Percentiles rank a stretch among this genome's conserved stretches.
Conservation (phyloP, 2,329 filamentous ascomycete species). For the Aspergillus sp. region DNA sequence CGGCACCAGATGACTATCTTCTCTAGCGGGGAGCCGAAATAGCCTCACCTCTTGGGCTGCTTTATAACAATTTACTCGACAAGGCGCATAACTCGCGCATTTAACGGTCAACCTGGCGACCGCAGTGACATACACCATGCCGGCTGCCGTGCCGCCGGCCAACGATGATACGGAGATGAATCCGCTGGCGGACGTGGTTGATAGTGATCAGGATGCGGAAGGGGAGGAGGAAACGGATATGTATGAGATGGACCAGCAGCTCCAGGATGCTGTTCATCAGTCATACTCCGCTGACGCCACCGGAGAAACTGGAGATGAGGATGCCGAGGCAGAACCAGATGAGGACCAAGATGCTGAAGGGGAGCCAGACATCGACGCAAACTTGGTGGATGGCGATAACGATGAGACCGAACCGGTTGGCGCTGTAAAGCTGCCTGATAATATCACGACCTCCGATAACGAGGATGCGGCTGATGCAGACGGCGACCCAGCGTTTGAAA, state of each 20-base stretch:
- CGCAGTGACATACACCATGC: slow-evolving; percentile 34
- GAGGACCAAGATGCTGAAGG: slow-evolving; percentile 27
- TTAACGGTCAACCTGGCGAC: slow-evolving; percentile 31
- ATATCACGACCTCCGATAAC: slow-evolving; percentile 28
- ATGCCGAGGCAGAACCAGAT: slow-evolving; percentile 30
- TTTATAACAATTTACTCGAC: slow-evolving; percentile 1
- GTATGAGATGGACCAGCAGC: slow-evolving; percentile 35
- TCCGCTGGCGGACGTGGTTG: slow-evolving; percentile 27
- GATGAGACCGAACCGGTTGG: slow-evolving; percentile 39
- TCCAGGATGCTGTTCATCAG: slow-evolving; percentile 33
- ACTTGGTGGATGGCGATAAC: slow-evolving; percentile 32
- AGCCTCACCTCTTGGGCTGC: slow-evolving; percentile 21
- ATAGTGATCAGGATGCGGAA: slow-evolving; percentile 41
- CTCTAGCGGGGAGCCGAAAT: slow-evolving; percentile 19
- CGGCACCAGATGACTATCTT: slow-evolving; percentile 22
- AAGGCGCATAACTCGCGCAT: slow-evolving; percentile 4
- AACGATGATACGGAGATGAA: slow-evolving; percentile 30
- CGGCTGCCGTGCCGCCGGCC: slow-evolving; percentile 36
- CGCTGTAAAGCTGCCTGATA: slow-evolving; percentile 31
- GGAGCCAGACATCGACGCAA: slow-evolving; percentile 15
- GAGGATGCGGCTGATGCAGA: slow-evolving; percentile 37
- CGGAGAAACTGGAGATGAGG: slow-evolving; percentile 20
- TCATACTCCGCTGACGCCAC: slow-evolving; percentile 28
- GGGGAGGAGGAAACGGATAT: slow-evolving; percentile 41
- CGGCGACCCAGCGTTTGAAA: slow-evolving; percentile 39